A percentile compares a stretch with the other conserved stretches of the same genome.
These are phyloP conservation scores for Stygiomarasmius scandens DNA, from an alignment of 1,284 basidiomycete genomes.

Conservation along the genomic window DNA sequence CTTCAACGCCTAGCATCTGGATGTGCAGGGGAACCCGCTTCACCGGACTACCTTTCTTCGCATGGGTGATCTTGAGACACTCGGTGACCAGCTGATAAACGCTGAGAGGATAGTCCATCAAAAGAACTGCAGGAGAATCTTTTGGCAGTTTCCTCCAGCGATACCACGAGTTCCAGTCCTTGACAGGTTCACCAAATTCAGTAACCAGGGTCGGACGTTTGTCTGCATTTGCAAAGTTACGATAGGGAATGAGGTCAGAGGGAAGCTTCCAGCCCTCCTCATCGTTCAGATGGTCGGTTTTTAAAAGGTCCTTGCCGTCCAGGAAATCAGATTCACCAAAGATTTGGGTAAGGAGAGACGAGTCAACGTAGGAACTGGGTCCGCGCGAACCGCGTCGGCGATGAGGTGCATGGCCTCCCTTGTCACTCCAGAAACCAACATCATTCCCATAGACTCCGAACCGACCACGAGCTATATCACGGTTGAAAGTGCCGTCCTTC, in stretches of 20 bases:
- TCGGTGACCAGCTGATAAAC: too few relatives aligned
- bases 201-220: constrained; percentile 26
- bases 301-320: constrained; percentile 34
- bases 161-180: constrained; percentile 36
- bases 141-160: constrained; percentile 38
- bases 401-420: constrained; percentile 27
- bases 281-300: constrained; percentile 31
- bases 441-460: constrained; percentile 39
- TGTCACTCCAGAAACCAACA: constrained; percentile 40
- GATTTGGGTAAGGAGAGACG: too few relatives aligned
- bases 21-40: constrained; percentile 30
- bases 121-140: constrained; percentile 41
- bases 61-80: too few relatives aligned
- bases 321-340: constrained; percentile 22
- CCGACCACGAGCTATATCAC: constrained; percentile 33
- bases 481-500: constrained; percentile 40
- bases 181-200: constrained; percentile 30
- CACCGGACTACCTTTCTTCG: constrained; percentile 11
- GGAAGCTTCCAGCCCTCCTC: constrained; percentile 42
- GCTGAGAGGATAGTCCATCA: constrained; percentile 12
- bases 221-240: constrained; percentile 28
- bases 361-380: too few relatives aligned
- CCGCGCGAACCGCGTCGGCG: constrained; percentile 27
- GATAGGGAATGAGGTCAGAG: constrained; percentile 36
- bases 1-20: constrained; percentile 40